Evolutionary conservation across 331 rosid genomes (phyloP), one percentile per base, ranked within the genome.

Genomic region (Cydonia oblonga): DNA sequence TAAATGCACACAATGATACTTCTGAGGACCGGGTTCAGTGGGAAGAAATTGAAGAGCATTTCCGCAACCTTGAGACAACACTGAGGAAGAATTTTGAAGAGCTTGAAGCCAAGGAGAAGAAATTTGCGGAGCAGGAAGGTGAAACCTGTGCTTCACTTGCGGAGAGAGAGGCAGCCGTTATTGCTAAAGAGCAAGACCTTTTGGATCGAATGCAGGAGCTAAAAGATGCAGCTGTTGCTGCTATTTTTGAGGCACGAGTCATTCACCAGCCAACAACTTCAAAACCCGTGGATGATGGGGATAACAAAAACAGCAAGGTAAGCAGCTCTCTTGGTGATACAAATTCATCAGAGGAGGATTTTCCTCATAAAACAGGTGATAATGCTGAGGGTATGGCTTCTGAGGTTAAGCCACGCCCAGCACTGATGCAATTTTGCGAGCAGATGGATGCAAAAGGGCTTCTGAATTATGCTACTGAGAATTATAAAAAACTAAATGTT

Each of bases 401-500:
- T 84, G 87, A 79, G 23, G 73, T 81, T 77, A 82, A 78, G 90
- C 84, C 90, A 79, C 85, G 78, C 74, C 87, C 84, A 75, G 89
- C 85, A 72, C 85, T 88, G 74, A 77, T 62, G 68, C 71, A 78
- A 64, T 88, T 83, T 81, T 83, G 89, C 56, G 80, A 85, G 89
- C 87, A 81, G 80, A 86, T 85, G 93, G 93, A 90, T 86, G 89
- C 77, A n/a, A 78, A 81, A 68, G 87, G 92, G 65, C 87, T 90
- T 78, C 86, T 90, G 85, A 87, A 75, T 75, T 88, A 81, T 85
- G 78, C 75, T 59, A 71, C 70, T 86, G 90, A 84, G 72, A 84
- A 80, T 83, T 76, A 80, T 72, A 88, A 80, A 68, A 80, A 76
- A 66, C 49, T 76, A 61, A 67, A 84, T 75, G 78, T 76, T 71